These are phyloP conservation scores for Boletus albobrunnescens DNA, from an alignment of 1,284 basidiomycete species.

Conservation along the genomic window DNA sequence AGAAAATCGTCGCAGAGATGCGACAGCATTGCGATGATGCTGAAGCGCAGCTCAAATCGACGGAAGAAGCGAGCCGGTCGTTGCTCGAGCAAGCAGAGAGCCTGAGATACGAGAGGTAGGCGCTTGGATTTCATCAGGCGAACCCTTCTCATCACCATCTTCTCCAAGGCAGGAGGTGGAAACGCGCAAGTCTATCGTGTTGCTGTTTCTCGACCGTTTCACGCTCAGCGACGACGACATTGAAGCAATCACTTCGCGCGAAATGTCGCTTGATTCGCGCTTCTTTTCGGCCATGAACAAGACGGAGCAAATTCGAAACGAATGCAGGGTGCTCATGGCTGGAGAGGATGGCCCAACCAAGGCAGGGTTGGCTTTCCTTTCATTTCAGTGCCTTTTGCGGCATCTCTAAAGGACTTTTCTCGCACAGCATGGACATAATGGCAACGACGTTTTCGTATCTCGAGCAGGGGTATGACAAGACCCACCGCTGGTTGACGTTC, in stretches of 20 bases:
- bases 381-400: too few relatives aligned
- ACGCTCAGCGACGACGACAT: conserved; percentile 72
- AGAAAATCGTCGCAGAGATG: conserved; percentile 22
- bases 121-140: neutral
- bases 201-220: conserved; percentile 80
- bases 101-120: conserved; percentile 75
- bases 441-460: conserved; percentile 74
- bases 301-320: conserved; percentile 75
- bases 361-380: conserved; percentile 60
- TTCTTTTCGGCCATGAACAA: conserved; percentile 89
- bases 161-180: conserved; percentile 59
- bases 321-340: conserved; percentile 80
- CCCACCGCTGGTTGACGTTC: conserved; percentile 81
- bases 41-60: conserved; percentile 70
- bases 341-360: conserved; percentile 79
- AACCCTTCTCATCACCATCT: neutral
- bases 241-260: conserved; percentile 71
- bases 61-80: conserved; percentile 75
- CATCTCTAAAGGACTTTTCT: too few relatives aligned
- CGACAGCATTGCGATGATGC: conserved; percentile 33
- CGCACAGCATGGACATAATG: conserved; percentile 81
- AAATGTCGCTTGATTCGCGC: conserved; percentile 66
- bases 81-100: conserved; percentile 86
- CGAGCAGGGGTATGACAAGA: conserved; percentile 87
- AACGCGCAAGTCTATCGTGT: conserved; percentile 69